A percentile compares a stretch with the other conserved stretches of the same genome.
Conservation (phyloP, 2,329 filamentous ascomycete genomes). For the Bipolaris zeicola region DNA sequence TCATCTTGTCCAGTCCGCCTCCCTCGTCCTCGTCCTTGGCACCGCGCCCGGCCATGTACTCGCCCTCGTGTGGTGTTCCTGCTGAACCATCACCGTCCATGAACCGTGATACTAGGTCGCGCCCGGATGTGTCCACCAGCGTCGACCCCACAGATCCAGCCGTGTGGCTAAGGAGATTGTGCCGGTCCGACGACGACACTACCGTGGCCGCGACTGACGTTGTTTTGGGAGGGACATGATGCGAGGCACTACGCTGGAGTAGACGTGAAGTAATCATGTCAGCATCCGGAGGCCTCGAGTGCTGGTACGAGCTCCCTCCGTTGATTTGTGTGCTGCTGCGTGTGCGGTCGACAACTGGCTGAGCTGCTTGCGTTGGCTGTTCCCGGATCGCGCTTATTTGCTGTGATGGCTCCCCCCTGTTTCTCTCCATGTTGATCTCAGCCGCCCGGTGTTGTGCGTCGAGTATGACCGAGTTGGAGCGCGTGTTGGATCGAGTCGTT, state of each 20-base stretch:
- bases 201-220: constrained; percentile 64
- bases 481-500: constrained; percentile 50
- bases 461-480: constrained; percentile 48
- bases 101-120: constrained; percentile 54
- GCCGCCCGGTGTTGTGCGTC: constrained; percentile 39
- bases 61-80: constrained; percentile 49
- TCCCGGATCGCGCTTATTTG: constrained; percentile 17
- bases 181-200: constrained; percentile 48
- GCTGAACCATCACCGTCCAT: constrained; percentile 51
- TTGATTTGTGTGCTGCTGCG: constrained; percentile 33
- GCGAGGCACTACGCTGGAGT: constrained; percentile 67
- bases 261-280: constrained; percentile 71
- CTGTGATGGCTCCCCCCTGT: constrained; percentile 25
- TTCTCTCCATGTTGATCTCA: constrained; percentile 31
- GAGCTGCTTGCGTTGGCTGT: constrained; percentile 16
- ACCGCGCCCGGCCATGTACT: constrained; percentile 41
- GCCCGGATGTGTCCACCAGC: constrained; percentile 48
- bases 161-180: constrained; percentile 45
- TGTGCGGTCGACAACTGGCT: constrained; percentile 37
- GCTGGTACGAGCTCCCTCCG: constrained; percentile 40
- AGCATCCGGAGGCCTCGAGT: constrained; percentile 57
- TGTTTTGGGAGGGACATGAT: constrained; percentile 68
- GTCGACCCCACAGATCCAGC: constrained; percentile 48
- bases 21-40: constrained; percentile 25
- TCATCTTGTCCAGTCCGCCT: constrained; percentile 37